Evolutionary conservation across 2,329 filamentous ascomycete species (phyloP), one percentile per base, ranked within the genome.

Genomic region (Fusarium heterosporum): DNA sequence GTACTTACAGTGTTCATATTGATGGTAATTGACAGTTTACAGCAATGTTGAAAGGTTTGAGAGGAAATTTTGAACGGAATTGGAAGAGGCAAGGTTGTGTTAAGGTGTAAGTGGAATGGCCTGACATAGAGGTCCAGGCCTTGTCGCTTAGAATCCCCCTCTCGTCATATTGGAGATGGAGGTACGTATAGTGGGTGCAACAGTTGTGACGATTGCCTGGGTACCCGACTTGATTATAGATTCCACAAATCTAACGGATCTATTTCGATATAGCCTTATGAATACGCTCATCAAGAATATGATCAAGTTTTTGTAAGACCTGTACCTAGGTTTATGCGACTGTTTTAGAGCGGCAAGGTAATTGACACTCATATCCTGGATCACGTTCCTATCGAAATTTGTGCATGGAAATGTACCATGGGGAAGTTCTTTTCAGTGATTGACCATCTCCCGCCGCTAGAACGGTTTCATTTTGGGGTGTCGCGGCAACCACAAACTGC

Each of bases 1-100:
- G 12, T 34, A 75, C 83, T 76, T 77, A 87, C 85, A 49, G 84
- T 87, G 72, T 87, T 87, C 85, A 87, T 87, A 30, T 71, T 79
- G 69, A 64, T 40, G 48, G 13, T 34, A 32, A 19, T 45, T 17
- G 19, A n/a, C n/a, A 57, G 42, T 60, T 53, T 28, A 32, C 25
- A 39, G 22, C 22, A 26, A 39, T 6, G 54, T 41, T 57, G 30
- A 52, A 50, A 47, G 40, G 57, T 66, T 50, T 55, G 50, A 46
- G n/a, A 43, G 46, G 25, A 22, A 30, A 54, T 66, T 61, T 51
- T 45, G 61, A 57, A 57, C 55, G 54, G 60, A 60, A 61, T 64
- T 51, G 49, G 19, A 68, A 53, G 50, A 61, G 63, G 60, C 61
- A 73, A 54, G 69, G 69, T 70, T 72, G 64, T 47, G 53, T 62